phyloP scores from a whole-genome alignment of 2,329 filamentous ascomycete genomes.

The Monilinia fructigena region DNA sequence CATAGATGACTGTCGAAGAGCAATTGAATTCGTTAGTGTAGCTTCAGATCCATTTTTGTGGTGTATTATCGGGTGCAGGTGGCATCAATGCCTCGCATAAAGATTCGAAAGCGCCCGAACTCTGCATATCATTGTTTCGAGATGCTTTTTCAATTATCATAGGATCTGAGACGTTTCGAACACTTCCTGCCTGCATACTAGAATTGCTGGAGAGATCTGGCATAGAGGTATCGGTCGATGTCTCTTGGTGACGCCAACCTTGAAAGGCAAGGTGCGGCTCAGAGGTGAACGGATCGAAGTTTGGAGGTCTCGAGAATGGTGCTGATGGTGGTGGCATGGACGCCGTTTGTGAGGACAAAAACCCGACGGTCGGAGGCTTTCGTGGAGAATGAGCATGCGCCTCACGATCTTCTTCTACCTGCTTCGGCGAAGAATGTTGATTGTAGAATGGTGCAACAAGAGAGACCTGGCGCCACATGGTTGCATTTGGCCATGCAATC shows the following conservation, averaged over 20 bases:
- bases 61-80: constrained; percentile 34
- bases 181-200: constrained; percentile 39
- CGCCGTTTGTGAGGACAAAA: constrained; percentile 5
- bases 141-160: constrained; percentile 31
- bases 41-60: constrained; percentile 30
- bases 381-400: constrained; percentile 64
- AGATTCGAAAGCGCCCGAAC: constrained; percentile 35
- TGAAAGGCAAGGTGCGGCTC: constrained; percentile 37
- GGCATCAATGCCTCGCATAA: constrained; percentile 38
- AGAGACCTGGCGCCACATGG: constrained; percentile 61
- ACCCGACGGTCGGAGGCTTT: constrained; percentile 31
- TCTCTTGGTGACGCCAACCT: constrained; percentile 42
- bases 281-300: constrained; percentile 43
- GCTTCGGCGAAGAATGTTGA: constrained; percentile 38
- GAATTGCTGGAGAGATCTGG: constrained; percentile 44
- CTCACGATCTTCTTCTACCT: constrained; percentile 49
- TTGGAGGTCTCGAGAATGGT: constrained; percentile 37
- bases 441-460: constrained; percentile 40
- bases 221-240: constrained; percentile 48
- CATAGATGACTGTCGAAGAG: constrained; percentile 6
- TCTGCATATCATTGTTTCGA: constrained; percentile 32
- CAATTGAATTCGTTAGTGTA: neutral
- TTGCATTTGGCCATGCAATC: constrained; percentile 77
- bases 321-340: constrained; percentile 26
- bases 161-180: constrained; percentile 38